Base-by-base conservation (phyloP, 2,329 filamentous ascomycete species). In the Talaromyces sp. region DNA sequence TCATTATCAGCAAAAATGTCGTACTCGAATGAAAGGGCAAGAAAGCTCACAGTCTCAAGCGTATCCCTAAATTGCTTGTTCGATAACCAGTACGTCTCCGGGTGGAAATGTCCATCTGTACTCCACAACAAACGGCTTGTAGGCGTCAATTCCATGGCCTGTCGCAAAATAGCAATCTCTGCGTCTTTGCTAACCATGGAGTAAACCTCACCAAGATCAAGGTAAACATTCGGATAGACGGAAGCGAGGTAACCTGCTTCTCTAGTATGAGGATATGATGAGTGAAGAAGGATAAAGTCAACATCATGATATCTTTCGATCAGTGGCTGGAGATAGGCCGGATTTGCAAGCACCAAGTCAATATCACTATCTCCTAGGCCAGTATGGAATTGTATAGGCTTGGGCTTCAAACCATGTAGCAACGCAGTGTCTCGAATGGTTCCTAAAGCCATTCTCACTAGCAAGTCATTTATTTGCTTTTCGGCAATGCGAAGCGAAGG, bases 311-410 rank as follows among this genome's bases (percentile, higher is more conserved):
- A 93, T 22, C 83, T 79, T 45, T 87, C 84, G 69, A 95, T 91
- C 65, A 96, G 85, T 0, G 83, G 79, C 71, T 96, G 91, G 27
- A 96, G 79, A 70, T 90, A 88, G 0, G 90, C 86, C 0, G 92
- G 91, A 48, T 92, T 94, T 0, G 91, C 85, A 60, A 84, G 85
- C 2, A 86, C 79, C 31, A 96, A 79, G 4, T 82, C 85, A 60
- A 95, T 89, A 70, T 95, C 91, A 69, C 88, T 90, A 72, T 95
- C 92, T 0, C 92, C 91, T 0, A 95, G 82, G 0, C 91, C 91
- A 0, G 91, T 95, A 71, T 96, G 92, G 68, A 96, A 90, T 72
- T 96, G 92, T 13, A 96, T 80, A 0, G 91, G 90, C 73, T 94
- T 95, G 64, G 85, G 85, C 65, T 76, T 70, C 1, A 77, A 76